A percentile compares a stretch with the other conserved stretches of the same genome.
Evolutionary conservation across 169 alveolate species (phyloP).

Genomic region (Plasmodium falciparum): DNA sequence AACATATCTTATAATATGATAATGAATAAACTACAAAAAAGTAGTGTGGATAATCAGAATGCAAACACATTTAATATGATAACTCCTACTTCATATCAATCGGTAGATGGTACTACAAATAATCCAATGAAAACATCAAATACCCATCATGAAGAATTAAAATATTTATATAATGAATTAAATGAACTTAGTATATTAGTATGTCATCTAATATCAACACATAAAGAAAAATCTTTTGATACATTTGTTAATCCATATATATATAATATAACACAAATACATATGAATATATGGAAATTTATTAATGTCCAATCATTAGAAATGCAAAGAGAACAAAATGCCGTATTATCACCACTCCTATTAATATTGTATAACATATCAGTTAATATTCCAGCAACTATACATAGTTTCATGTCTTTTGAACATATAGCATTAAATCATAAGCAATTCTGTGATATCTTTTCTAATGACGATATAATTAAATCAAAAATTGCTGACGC

Average conservation of each 20-base stretch:
- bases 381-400: slow-evolving; percentile 41
- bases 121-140: background rate
- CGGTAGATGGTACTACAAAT: background rate
- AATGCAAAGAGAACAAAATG: slow-evolving; percentile 77
- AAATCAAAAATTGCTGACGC: slow-evolving; percentile 59
- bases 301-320: slow-evolving; percentile 68
- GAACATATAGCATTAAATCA: slow-evolving; percentile 54
- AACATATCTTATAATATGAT: slow-evolving; percentile 66
- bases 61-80: slow-evolving; percentile 16
- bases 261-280: slow-evolving; percentile 63
- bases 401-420: slow-evolving; percentile 51
- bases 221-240: slow-evolving; percentile 64
- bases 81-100: slow-evolving; percentile 50
- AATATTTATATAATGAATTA: slow-evolving; percentile 63
- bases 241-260: slow-evolving; percentile 68
- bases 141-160: slow-evolving; percentile 47
- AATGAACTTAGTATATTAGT: slow-evolving; percentile 67
- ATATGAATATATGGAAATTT: slow-evolving; percentile 55
- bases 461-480: slow-evolving; percentile 50
- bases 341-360: slow-evolving; percentile 57
- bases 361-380: slow-evolving; percentile 57
- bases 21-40: slow-evolving; percentile 36
- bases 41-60: background rate
- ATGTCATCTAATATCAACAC: slow-evolving; percentile 64
- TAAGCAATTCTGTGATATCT: slow-evolving; percentile 64